Conservation (phyloP, 768 basidiomycete species). For the Xerocomellus amylosporus region DNA sequence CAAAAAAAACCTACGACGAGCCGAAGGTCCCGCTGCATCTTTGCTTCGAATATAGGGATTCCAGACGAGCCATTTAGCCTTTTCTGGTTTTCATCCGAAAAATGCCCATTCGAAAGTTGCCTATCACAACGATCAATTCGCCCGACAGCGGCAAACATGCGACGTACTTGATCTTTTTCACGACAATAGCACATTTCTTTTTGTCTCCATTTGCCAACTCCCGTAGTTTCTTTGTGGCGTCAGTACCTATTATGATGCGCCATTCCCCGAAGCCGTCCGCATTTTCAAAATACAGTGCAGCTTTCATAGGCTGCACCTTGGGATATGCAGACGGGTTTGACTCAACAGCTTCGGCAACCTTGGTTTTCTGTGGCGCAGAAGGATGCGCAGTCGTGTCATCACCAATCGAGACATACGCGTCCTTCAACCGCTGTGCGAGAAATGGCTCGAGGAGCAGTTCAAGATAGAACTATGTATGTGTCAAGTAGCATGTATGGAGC, state of each 20-base stretch:
- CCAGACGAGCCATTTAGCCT: constrained; percentile 45
- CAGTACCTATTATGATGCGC: constrained; percentile 53
- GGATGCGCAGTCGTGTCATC: neutral
- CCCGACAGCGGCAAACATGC: neutral
- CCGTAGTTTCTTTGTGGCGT: constrained; percentile 49
- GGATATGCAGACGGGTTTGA: constrained; percentile 36
- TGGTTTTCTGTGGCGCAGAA: neutral
- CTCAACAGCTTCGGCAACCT: neutral
- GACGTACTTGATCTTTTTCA: constrained; percentile 67
- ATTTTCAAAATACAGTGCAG: constrained; percentile 58
- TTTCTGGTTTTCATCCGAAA: constrained; percentile 69
- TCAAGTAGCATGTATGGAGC: neutral
- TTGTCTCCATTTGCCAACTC: constrained; percentile 44
- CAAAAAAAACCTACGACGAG: constrained; percentile 42
- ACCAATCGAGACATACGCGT: constrained; percentile 7
- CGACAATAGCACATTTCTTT: constrained; percentile 48
- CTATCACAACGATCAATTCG: constrained; percentile 32
- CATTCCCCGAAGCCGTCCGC: constrained; percentile 62
- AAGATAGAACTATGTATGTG: constrained; percentile 24
- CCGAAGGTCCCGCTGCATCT: constrained; percentile 53
- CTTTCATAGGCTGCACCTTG: constrained; percentile 55
- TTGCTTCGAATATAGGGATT: constrained; percentile 66
- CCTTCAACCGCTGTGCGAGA: constrained; percentile 7
- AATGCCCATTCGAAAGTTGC: constrained; percentile 66
- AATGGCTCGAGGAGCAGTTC: constrained; percentile 16